phyloP scores from a whole-genome alignment of 2,329 filamentous ascomycete species.

The Phialocephala sp. region DNA sequence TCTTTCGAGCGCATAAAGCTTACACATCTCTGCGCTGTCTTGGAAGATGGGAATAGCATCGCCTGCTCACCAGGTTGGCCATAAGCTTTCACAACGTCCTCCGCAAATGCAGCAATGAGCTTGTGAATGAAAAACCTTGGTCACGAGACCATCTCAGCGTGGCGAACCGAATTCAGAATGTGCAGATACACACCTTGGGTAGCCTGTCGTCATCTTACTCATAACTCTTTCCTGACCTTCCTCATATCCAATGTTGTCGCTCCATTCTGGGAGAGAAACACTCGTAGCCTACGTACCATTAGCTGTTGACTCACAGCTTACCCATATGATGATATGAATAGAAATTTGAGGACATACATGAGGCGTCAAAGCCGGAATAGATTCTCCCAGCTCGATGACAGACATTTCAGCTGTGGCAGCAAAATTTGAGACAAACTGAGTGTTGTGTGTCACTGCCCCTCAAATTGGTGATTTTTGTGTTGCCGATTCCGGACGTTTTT shows the following conservation, averaged over 20 bases:
- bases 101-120: constrained; percentile 75
- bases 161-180: constrained; percentile 11
- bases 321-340: not conserved
- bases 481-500: not conserved
- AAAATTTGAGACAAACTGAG: not conserved
- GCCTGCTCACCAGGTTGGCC: constrained; percentile 68
- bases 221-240: constrained; percentile 90
- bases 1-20: constrained; percentile 72
- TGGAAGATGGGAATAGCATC: constrained; percentile 80
- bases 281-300: constrained; percentile 79
- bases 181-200: constrained; percentile 68
- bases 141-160: constrained; percentile 34
- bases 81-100: constrained; percentile 68
- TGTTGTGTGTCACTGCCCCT: not conserved
- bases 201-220: constrained; percentile 84
- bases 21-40: constrained; percentile 73
- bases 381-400: constrained; percentile 43
- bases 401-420: constrained; percentile 36
- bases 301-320: constrained; percentile 24
- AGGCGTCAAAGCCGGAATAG: constrained; percentile 43
- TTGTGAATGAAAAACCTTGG: constrained; percentile 89
- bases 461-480: constrained; percentile 4
- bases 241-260: constrained; percentile 89
- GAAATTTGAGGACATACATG: constrained; percentile 40
- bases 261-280: constrained; percentile 94